Evolutionary conservation across 306 rosid species (phyloP), one percentile per base, ranked within the genome.

Genomic region (Hippophae rhamnoides): DNA sequence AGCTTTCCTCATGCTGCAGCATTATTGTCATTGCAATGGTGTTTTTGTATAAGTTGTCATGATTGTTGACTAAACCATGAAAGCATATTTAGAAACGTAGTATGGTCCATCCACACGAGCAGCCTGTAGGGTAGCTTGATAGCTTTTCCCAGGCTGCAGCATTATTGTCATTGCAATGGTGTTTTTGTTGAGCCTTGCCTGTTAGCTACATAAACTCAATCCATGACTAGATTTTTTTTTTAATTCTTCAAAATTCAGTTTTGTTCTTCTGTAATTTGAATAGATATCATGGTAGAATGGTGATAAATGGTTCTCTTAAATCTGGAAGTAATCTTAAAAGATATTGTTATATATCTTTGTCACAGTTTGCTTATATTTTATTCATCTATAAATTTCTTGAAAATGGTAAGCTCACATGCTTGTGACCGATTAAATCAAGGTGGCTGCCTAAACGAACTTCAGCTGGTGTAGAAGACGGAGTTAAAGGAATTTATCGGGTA

Each of bases 391-490:
- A 47, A 54, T 58, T n/a, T 66, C 47, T 64, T 62, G 57, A 64
- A 31, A 72, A 75, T 57, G 67, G 53, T 65, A 87, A 78, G 48
- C 87, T 81, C 61, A 79, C 77, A 63, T 75, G 77, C 58, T 75
- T 63, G 54, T 76, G 62, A 72, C 80, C 86, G 83, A 79, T 76
- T 66, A 63, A 73, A 61, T 70, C 63, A 78, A 87, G 97, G 96
- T 85, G 94, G 94, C 86, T 77, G 81, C 85, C 87, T 44, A 82
- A 84, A 66, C 58, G 67, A 65, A 50, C 82, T 7, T 68, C 71
- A 38, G 38, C 48, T 38, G 73, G 75, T 47, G 50, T 61, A 42
- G 73, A 73, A 66, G 81, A 73, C 59, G 85, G 78, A 73, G 62
- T 74, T 13, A 78, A 85, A 71, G 95, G 95, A 68, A 57, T 72